Conservation (phyloP, 2,329 filamentous ascomycete genomes). For the Fusarium drepaniforme region DNA sequence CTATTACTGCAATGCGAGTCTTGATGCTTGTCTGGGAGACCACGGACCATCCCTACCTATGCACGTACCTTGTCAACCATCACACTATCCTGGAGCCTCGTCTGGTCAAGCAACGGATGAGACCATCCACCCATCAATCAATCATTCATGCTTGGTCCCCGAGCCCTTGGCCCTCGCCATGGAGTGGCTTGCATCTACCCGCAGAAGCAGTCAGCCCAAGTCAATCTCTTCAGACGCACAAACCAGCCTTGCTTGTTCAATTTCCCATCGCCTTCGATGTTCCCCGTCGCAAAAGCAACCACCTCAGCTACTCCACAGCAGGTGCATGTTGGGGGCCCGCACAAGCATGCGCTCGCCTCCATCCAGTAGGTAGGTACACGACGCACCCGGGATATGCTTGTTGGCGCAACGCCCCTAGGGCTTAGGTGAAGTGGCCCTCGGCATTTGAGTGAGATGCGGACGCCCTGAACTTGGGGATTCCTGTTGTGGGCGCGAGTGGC, state of each 20-base stretch:
- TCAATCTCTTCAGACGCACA: constrained; percentile 18
- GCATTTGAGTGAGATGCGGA: constrained; percentile 16
- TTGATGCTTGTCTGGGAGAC: neutral
- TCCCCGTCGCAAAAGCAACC: constrained; percentile 15
- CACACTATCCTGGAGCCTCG: constrained; percentile 1
- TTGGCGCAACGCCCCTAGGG: constrained; percentile 24
- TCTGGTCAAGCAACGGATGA: neutral
- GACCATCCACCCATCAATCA: neutral
- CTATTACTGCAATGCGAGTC: neutral
- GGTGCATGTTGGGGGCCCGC: constrained; percentile 11
- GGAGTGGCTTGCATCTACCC: constrained; percentile 1
- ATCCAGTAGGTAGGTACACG: constrained; percentile 3
- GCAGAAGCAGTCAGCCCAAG: constrained; percentile 7
- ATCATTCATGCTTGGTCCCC: neutral
- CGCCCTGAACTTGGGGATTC: constrained; percentile 11
- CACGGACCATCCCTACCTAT: neutral
- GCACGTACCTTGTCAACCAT: constrained; percentile 17
- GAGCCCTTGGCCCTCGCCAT: neutral
- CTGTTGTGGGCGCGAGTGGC: constrained; percentile 26
- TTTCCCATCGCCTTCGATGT: constrained; percentile 12
- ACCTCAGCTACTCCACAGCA: constrained; percentile 22
- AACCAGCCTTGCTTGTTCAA: constrained; percentile 15
- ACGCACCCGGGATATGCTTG: constrained; percentile 14
- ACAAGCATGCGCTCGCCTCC: constrained; percentile 19
- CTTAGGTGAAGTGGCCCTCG: constrained; percentile 19